These are phyloP conservation scores for Trichothecium roseum DNA, from an alignment of 2,329 filamentous ascomycete genomes.

Conservation along the genomic window DNA sequence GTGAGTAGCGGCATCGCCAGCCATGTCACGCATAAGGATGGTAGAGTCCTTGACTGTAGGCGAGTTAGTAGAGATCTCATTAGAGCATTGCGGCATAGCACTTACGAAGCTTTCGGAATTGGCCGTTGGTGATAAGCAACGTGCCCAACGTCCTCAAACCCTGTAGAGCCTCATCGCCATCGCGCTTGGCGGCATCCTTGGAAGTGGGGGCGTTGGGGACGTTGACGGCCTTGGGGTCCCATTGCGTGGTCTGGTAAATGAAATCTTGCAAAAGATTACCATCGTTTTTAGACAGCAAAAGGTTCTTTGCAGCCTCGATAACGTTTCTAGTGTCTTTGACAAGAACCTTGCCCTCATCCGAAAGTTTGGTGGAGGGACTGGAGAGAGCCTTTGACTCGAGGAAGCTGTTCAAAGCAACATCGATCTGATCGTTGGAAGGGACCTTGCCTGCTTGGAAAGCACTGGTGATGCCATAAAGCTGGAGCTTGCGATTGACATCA, in stretches of 20 bases:
- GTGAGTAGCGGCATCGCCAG: slow-evolving; percentile 76
- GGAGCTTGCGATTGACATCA: slow-evolving; percentile 87
- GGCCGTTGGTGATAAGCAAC: slow-evolving; percentile 86
- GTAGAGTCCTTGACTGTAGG: slow-evolving; percentile 61
- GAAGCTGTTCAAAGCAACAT: slow-evolving; percentile 85
- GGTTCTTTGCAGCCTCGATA: slow-evolving; percentile 71
- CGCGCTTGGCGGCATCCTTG: slow-evolving; percentile 69
- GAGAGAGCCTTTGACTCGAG: slow-evolving; percentile 60
- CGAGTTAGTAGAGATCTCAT: slow-evolving; percentile 8
- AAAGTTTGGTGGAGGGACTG: slow-evolving; percentile 66
- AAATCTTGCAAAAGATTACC: slow-evolving; percentile 94
- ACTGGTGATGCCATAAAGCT: slow-evolving; percentile 80
- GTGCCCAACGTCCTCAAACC: slow-evolving; percentile 82
- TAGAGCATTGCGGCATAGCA: slow-evolving; percentile 11
- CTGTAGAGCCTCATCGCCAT: slow-evolving; percentile 73
- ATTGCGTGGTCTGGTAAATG: slow-evolving; percentile 82
- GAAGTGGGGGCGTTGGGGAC: slow-evolving; percentile 57
- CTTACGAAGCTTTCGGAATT: slow-evolving; percentile 83
- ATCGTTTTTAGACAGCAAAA: slow-evolving; percentile 88
- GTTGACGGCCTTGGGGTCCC: slow-evolving; percentile 51
- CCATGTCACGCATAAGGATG: slow-evolving; percentile 78
- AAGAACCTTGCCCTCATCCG: slow-evolving; percentile 68
- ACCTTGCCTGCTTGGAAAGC: slow-evolving; percentile 86
- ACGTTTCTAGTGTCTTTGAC: slow-evolving; percentile 70
- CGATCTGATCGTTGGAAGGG: slow-evolving; percentile 92